Percentiles rank a stretch among this genome's conserved stretches.
phyloP scores from a whole-genome alignment of 257 asterid genomes.

The Anisodus tanguticus region DNA sequence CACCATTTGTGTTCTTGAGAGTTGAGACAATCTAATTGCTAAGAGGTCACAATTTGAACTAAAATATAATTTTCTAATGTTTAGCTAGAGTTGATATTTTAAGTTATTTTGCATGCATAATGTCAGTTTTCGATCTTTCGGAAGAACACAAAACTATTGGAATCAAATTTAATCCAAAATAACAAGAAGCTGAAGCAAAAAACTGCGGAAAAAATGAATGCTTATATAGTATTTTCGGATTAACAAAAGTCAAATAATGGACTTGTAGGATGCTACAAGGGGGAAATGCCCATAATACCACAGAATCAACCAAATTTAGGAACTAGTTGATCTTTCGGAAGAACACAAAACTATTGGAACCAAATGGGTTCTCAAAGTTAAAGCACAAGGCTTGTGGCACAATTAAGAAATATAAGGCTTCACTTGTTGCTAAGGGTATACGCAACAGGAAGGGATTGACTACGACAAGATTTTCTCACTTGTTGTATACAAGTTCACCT shows the following conservation, averaged over 20 bases:
- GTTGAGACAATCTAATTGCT: background rate
- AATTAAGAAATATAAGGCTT: background rate
- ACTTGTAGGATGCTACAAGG: slow-evolving; percentile 8
- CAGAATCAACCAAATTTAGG: background rate
- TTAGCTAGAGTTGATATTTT: background rate
- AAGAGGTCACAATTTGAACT: background rate
- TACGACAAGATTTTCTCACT: background rate
- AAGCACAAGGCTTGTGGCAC: slow-evolving; percentile 7
- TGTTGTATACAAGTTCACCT: background rate
- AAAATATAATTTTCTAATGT: background rate
- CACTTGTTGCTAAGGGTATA: background rate
- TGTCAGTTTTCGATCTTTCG: too few species aligned
- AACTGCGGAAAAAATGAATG: background rate
- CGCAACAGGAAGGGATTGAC: background rate
- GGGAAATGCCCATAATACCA: background rate
- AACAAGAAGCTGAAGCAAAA: background rate
- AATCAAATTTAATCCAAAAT: background rate
- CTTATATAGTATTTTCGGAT: background rate
- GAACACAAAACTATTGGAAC: background rate
- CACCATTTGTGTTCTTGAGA: background rate
- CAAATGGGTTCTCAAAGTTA: background rate
- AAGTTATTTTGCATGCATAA: too few species aligned
- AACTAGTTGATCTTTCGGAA: background rate
- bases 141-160: too few species aligned
- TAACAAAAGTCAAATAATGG: background rate